These are phyloP conservation scores for Botrytis medusae DNA, from an alignment of 2,329 filamentous ascomycete species.

Conservation along the genomic window DNA sequence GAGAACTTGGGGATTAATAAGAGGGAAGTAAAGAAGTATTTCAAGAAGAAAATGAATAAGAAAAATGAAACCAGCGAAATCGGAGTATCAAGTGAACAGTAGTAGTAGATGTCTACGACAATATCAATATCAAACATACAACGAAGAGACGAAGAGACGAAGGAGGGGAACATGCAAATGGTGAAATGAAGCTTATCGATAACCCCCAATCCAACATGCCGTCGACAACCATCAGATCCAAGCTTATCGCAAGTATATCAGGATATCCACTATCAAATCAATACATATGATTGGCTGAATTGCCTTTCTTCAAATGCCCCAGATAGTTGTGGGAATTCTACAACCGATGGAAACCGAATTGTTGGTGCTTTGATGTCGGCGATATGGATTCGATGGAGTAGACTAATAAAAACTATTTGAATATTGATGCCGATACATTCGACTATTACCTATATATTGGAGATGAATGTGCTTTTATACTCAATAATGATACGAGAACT, in stretches of 20 bases:
- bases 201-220: neutral
- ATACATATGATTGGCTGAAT: neutral
- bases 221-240: constrained; percentile 2
- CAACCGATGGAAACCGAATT: constrained; percentile 9
- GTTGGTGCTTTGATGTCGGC: neutral
- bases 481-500: neutral
- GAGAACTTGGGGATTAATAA: neutral
- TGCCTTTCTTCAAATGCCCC: neutral
- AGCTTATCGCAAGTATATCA: neutral
- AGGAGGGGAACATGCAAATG: neutral
- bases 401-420: neutral
- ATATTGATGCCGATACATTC: neutral
- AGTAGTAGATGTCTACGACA: too few species aligned
- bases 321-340: neutral
- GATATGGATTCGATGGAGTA: neutral
- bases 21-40: neutral
- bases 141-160: neutral
- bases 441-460: neutral
- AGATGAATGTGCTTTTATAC: neutral
- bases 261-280: neutral
- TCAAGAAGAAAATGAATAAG: neutral
- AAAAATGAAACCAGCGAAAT: neutral
- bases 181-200: constrained; percentile 7
- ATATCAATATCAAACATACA: neutral
- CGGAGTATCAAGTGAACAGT: neutral